phyloP scores from a whole-genome alignment of 106 monocot species.

The Phalaenopsis aphrodite region DNA sequence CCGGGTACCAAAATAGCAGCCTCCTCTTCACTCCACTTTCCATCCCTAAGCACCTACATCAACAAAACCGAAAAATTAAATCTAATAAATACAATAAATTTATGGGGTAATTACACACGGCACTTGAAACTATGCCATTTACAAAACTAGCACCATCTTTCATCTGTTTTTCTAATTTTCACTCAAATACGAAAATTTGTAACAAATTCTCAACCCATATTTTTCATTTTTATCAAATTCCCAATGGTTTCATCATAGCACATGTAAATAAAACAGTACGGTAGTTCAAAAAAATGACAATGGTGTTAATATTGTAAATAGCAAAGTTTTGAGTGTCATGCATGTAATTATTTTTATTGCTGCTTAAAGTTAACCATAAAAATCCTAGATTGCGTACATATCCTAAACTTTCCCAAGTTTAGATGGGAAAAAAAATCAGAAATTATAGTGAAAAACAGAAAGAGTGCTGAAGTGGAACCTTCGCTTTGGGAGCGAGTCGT shows the following conservation, averaged over 20 bases:
- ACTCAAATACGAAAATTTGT: too few species aligned
- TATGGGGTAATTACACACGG: background rate
- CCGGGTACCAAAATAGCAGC: conserved; percentile 79
- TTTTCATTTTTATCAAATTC: too few species aligned
- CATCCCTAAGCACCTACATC: conserved; percentile 66
- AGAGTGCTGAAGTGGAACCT: conserved; percentile 19
- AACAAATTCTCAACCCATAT: too few species aligned
- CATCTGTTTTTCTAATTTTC: too few species aligned
- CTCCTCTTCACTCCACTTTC: conserved; percentile 72
- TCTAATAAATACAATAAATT: background rate
- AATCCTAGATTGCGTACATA: background rate
- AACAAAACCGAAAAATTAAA: background rate
- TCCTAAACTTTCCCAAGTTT: background rate
- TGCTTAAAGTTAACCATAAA: background rate
- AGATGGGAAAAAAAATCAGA: background rate
- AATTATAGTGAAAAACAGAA: background rate
- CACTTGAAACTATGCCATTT: too few species aligned
- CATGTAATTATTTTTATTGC: too few species aligned
- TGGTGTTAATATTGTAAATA: too few species aligned
- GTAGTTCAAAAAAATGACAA: too few species aligned
- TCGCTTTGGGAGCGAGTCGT: conserved; percentile 72
- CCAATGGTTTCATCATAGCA: too few species aligned
- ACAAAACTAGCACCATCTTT: too few species aligned
- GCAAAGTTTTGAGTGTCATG: too few species aligned
- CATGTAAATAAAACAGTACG: too few species aligned